These are phyloP conservation scores for Ophiostoma fasciatum DNA, from an alignment of 2,329 filamentous ascomycete species.

Conservation along the genomic window DNA sequence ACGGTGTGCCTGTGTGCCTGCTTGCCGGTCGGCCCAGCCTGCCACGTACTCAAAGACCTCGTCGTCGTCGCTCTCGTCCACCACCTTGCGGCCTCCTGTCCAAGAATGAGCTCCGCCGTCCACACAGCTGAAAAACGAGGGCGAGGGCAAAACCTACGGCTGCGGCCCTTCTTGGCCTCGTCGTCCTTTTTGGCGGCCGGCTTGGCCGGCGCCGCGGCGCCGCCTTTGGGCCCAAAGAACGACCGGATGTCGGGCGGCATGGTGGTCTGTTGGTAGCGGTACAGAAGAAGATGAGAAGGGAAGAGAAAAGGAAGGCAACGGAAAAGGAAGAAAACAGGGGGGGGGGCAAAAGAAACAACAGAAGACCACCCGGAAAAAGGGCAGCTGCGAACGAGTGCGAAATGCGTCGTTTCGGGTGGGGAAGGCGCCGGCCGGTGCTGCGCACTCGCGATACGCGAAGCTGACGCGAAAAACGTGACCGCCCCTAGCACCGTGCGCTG, in stretches of 20 bases:
- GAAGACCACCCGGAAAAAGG: not conserved
- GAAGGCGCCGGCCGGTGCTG: too few relatives aligned
- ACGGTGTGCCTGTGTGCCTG: too few relatives aligned
- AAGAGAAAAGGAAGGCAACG: not conserved
- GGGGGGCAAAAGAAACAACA: too few relatives aligned
- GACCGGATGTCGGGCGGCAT: conserved; percentile 60
- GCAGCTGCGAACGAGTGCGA: not conserved
- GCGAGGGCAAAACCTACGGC: conserved; percentile 4
- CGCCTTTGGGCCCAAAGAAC: conserved; percentile 56
- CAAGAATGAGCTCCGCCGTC: not conserved
- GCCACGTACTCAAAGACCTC: conserved; percentile 20
- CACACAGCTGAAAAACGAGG: not conserved
- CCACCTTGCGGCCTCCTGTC: conserved; percentile 16
- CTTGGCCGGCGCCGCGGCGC: conserved; percentile 21
- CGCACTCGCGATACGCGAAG: too few relatives aligned
- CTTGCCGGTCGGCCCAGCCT: too few relatives aligned
- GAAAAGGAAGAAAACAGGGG: not conserved
- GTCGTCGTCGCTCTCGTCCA: conserved; percentile 13
- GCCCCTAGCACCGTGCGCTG: conserved; percentile 1
- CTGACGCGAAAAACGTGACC: conserved; percentile 30
- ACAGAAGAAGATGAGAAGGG: not conserved
- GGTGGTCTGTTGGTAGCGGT: conserved; percentile 2
- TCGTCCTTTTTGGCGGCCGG: conserved; percentile 23
- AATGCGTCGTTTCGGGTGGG: not conserved
- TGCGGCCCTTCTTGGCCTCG: conserved; percentile 14